phyloP scores from a whole-genome alignment of 2,329 filamentous ascomycete species.

The Hypoxylon sp. region DNA sequence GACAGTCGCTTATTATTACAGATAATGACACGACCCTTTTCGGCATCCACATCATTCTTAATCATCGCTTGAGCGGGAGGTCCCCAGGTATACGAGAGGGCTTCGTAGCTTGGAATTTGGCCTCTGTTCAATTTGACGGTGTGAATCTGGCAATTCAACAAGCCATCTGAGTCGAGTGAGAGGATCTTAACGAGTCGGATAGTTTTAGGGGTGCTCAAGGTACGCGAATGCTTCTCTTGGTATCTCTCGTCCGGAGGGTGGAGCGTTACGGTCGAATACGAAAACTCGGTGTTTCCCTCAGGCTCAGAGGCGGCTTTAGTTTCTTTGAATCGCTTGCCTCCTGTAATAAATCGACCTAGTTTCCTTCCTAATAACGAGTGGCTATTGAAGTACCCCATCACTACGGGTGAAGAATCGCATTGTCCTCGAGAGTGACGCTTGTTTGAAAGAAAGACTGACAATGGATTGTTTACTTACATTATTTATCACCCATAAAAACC shows the following conservation, averaged over 20 bases:
- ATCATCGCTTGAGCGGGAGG: slow-evolving; percentile 21
- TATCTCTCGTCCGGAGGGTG: not conserved
- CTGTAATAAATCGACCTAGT: slow-evolving; percentile 10
- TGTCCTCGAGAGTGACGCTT: slow-evolving; percentile 13
- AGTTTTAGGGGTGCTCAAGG: not conserved
- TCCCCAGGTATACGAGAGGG: slow-evolving; percentile 38
- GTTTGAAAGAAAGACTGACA: slow-evolving; percentile 1
- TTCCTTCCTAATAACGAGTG: slow-evolving; percentile 15
- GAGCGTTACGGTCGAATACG: slow-evolving; percentile 25
- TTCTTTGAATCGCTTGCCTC: slow-evolving; percentile 1
- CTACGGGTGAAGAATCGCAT: slow-evolving; percentile 17
- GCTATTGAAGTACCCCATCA: slow-evolving; percentile 30
- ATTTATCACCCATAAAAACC: too few species aligned
- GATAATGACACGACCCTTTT: slow-evolving; percentile 15
- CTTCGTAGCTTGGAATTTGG: slow-evolving; percentile 24
- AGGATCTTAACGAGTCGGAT: slow-evolving; percentile 35
- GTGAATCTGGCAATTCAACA: slow-evolving; percentile 23
- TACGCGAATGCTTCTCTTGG: not conserved
- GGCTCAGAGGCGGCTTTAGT: not conserved
- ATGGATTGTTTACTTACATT: slow-evolving; percentile 22
- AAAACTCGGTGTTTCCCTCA: slow-evolving; percentile 15
- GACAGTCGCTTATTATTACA: slow-evolving; percentile 20
- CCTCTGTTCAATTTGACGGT: slow-evolving; percentile 16
- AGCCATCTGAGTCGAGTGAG: slow-evolving; percentile 11
- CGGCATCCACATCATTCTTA: slow-evolving; percentile 6